A percentile compares a stretch with the other conserved stretches of the same genome.
These are phyloP conservation scores for Phytophthora gonapodyides DNA, from an alignment of 352 stramenopile species.

Conservation along the genomic window DNA sequence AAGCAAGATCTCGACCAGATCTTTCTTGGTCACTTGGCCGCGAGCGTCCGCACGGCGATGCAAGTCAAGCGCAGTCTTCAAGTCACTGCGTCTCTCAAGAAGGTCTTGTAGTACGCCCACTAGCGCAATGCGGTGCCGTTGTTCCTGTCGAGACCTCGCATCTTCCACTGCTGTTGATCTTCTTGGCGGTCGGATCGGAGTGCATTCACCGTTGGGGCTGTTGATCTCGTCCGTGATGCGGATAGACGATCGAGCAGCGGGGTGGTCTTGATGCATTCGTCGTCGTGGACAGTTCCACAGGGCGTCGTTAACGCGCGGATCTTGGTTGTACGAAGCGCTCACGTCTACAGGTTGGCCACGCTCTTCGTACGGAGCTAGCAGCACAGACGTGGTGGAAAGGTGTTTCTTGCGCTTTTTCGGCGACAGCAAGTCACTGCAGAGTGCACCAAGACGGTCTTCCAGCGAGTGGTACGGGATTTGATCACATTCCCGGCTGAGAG, in stretches of 20 bases:
- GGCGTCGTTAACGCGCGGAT: constrained; percentile 42
- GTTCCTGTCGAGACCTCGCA: constrained; percentile 28
- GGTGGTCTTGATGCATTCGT: constrained; percentile 65
- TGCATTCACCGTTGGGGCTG: constrained; percentile 16
- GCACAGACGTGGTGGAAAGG: constrained; percentile 67
- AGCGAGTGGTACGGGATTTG: constrained; percentile 56
- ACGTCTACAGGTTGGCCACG: constrained; percentile 21
- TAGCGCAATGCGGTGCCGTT: constrained; percentile 41
- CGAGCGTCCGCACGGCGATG: constrained; percentile 61
- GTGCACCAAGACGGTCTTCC: constrained; percentile 44
- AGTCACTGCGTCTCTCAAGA: constrained; percentile 65
- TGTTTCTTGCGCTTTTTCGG: constrained; percentile 72
- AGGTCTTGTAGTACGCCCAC: constrained; percentile 72
- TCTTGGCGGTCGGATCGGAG: constrained; percentile 8
- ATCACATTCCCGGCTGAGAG: constrained; percentile 33
- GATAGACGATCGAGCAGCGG: constrained; percentile 59
- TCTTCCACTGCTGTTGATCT: constrained; percentile 19
- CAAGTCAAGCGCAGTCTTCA: constrained; percentile 76
- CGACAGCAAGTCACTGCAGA: constrained; percentile 73
- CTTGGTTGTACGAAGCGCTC: constrained; percentile 22
- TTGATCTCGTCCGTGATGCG: constrained; percentile 51
- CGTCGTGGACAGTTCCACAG: constrained; percentile 72
- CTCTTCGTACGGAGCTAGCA: constrained; percentile 65
- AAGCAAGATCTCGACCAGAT: constrained; percentile 69
- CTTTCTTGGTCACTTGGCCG: constrained; percentile 59